Conservation (phyloP, 2,329 filamentous ascomycete species). For the Cephalotrichum gorgonifer region DNA sequence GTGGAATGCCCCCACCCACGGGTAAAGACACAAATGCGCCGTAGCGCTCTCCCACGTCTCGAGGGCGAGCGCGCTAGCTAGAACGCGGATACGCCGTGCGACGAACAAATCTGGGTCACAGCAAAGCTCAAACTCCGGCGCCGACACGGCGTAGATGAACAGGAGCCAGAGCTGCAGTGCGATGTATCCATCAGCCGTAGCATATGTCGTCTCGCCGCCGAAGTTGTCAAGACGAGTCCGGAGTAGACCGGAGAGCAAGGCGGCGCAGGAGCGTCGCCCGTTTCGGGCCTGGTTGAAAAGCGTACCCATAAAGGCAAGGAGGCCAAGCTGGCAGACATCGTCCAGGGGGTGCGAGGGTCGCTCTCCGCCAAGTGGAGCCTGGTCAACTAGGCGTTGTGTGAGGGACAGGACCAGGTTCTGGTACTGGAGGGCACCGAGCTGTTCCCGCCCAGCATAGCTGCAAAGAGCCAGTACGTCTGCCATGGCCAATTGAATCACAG, state of each 20-base stretch:
- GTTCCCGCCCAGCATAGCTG: not conserved
- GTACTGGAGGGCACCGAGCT: constrained; percentile 12
- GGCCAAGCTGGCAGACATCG: constrained; percentile 14
- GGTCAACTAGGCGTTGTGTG: constrained; percentile 15
- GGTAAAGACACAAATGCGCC: constrained; percentile 11
- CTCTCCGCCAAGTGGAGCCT: constrained; percentile 7
- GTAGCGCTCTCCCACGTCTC: constrained; percentile 5
- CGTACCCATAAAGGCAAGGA: constrained; percentile 15
- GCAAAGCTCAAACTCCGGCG: not conserved
- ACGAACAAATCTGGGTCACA: constrained; percentile 3
- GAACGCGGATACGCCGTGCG: constrained; percentile 1
- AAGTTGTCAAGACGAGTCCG: constrained; percentile 6
- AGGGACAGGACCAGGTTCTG: constrained; percentile 14
- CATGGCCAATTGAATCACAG: not conserved
- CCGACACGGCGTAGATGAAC: not conserved
- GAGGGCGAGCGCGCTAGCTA: constrained; percentile 1
- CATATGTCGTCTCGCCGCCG: not conserved
- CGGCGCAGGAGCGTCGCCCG: constrained; percentile 7
- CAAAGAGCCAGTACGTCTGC: not conserved
- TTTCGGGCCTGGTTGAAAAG: constrained; percentile 9
- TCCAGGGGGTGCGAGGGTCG: constrained; percentile 7
- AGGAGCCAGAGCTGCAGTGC: constrained; percentile 7
- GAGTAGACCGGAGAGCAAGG: constrained; percentile 3
- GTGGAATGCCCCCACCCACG: constrained; percentile 14
- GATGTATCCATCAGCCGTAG: not conserved